Percentiles rank a stretch among this genome's conserved stretches.
Evolutionary conservation across 2,329 filamentous ascomycete genomes (phyloP).

Genomic region (Fusarium mexicanum): DNA sequence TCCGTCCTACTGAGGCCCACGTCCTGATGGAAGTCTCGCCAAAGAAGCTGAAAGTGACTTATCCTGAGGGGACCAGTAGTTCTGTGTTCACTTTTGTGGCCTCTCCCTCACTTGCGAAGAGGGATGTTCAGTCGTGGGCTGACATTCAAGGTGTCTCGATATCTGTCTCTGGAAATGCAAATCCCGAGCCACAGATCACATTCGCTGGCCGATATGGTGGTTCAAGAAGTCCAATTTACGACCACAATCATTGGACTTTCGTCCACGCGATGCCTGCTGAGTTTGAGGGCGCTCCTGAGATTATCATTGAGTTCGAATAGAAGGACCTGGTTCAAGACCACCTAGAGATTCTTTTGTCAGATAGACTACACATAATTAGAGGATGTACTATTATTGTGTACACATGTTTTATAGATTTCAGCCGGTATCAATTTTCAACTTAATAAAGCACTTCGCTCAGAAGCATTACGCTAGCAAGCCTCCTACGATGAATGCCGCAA

Average conservation of each 20-base stretch:
- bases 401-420: background rate
- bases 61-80: background rate
- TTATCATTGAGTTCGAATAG: constrained; percentile 10
- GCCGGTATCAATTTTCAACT: background rate
- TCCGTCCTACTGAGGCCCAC: constrained; percentile 6
- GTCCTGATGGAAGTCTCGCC: constrained; percentile 8
- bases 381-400: background rate
- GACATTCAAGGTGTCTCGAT: constrained; percentile 6
- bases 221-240: constrained; percentile 7
- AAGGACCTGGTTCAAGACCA: background rate
- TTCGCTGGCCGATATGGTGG: constrained; percentile 13
- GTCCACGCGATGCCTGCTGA: constrained; percentile 1
- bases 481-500: constrained; percentile 44
- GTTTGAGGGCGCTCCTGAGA: constrained; percentile 6
- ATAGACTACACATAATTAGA: too few relatives aligned
- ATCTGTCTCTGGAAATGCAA: constrained; percentile 1
- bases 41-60: background rate
- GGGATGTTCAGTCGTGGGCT: constrained; percentile 11
- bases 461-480: constrained; percentile 43
- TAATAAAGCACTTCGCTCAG: background rate
- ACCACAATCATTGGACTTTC: constrained; percentile 6
- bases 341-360: background rate
- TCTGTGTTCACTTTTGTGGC: constrained; percentile 12
- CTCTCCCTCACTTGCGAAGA: constrained; percentile 10
- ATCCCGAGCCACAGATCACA: background rate